Base-by-base conservation (phyloP, 352 stramenopile genomes). In the Globisporangium acanthophoron region DNA sequence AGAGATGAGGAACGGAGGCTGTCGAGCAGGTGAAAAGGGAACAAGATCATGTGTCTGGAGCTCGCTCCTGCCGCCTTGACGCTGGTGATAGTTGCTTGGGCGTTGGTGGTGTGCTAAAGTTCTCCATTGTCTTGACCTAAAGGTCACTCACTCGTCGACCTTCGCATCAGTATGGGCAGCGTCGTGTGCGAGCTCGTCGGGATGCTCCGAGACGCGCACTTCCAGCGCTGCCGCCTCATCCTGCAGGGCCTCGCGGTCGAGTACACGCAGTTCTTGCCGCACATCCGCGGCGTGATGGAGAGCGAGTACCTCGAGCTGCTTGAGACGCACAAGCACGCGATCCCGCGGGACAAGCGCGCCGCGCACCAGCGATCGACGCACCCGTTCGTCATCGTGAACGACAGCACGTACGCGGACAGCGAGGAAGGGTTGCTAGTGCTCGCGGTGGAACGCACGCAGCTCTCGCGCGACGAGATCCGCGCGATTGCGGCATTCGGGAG, bases 371-470 rank as follows among this genome's bases (percentile, higher is more conserved):
- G 69, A 33, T 54, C 64, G 9, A 65, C 73, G 15, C 66, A 72
- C 1, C 73, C 76, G 24, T 81, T 87, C 20, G 56, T 88, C 6
- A 56, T 91, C 37, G 58, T 88, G 39, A 75, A 85, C 54, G 61
- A 73, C 50, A 68, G 47, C 46, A 59, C 53, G n/a, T 78, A 84
- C 54, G 57, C 86, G 16, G 71, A 76, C 21, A 67, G 64, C 39
- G 80, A 91, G 71, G 78, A 87, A 31, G 69, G 68, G 46, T 56
- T 91, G 39, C 58, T 91, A 16, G 65, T 64, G 24, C 78, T 87
- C 50, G 69, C 69, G 1, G 80, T 82, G 57, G 59, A 85, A 16
- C 62, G 69, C 31, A 89, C 78, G 13, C 73, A 78, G 29, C 66
- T 82, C 41, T 84, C 78, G 0, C 71, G 67, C 0, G 66, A 61